Evolutionary conservation across 768 basidiomycete genomes (phyloP).

Genomic region (Agaricus blazei): DNA sequence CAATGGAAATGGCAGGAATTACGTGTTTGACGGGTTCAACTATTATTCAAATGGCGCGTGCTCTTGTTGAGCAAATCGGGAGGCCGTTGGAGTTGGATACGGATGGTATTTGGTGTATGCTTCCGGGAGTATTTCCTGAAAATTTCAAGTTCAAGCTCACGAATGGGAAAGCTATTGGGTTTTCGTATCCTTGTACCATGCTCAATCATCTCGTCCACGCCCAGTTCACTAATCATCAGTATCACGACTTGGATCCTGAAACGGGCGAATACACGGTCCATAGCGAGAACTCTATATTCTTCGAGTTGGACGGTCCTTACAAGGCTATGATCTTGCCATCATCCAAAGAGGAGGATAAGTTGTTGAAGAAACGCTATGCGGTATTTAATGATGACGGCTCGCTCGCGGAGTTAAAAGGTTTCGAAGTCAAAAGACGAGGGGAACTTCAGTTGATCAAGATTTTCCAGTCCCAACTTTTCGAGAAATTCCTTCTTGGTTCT

Average conservation of each 20-base stretch:
- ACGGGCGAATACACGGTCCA: conserved; percentile 83
- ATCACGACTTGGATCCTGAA: conserved; percentile 85
- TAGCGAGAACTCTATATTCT: conserved; percentile 98
- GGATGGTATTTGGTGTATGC: conserved; percentile 99
- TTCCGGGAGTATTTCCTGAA: conserved; percentile 95
- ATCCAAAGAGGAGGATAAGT: conserved; percentile 98
- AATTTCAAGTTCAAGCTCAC: conserved; percentile 93
- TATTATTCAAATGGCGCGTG: conserved; percentile 98
- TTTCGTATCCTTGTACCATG: conserved; percentile 99
- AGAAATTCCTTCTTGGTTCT: conserved; percentile 89
- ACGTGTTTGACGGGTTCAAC: conserved; percentile 96
- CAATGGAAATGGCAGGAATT: conserved; percentile 99
- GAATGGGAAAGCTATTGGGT: conserved; percentile 79
- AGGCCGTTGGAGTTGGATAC: conserved; percentile 97
- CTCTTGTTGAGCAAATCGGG: conserved; percentile 96
- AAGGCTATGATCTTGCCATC: conserved; percentile 98
- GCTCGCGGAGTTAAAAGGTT: conserved; percentile 97
- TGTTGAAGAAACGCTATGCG: conserved; percentile 97
- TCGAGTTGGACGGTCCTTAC: conserved; percentile 98
- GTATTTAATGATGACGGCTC: conserved; percentile 98
- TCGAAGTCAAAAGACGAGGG: conserved; percentile 96
- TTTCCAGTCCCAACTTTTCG: conserved; percentile 98
- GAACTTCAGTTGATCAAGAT: conserved; percentile 99
- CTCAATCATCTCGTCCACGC: conserved; percentile 96
- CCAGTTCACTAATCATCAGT: conserved; percentile 95